phyloP scores from a whole-genome alignment of 2,329 filamentous ascomycete genomes.

The Cercospora sp. region DNA sequence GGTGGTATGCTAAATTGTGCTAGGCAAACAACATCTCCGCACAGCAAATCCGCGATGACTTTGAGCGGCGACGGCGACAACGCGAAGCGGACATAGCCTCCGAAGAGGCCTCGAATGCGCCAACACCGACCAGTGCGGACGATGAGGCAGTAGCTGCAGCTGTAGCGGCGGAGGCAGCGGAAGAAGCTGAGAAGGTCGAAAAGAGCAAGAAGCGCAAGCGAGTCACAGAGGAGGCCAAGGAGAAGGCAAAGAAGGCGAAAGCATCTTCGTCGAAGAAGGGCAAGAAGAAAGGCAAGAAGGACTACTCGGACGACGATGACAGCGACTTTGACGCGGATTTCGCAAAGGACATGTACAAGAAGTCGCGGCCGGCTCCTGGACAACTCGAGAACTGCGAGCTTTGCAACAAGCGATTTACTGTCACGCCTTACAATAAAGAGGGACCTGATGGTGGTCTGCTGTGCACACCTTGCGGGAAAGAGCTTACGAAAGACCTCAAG shows the following conservation, averaged over 20 bases:
- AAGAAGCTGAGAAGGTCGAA: conserved; percentile 41
- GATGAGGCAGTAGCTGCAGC: conserved; percentile 38
- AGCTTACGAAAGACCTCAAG: conserved; percentile 67
- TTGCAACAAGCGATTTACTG: conserved; percentile 86
- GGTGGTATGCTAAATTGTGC: neutral
- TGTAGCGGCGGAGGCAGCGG: conserved; percentile 44
- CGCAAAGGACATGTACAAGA: conserved; percentile 56
- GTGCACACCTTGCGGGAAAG: conserved; percentile 77
- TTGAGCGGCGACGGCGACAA: conserved; percentile 55
- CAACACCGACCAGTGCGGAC: conserved; percentile 39
- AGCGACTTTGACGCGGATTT: conserved; percentile 52
- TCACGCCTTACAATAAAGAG: conserved; percentile 82
- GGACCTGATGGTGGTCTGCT: conserved; percentile 84
- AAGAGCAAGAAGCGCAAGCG: conserved; percentile 59
- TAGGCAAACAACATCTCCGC: conserved; percentile 73
- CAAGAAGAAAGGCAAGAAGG: conserved; percentile 46
- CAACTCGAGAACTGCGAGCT: conserved; percentile 86
- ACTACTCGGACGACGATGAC: conserved; percentile 47
- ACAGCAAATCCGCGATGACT: conserved; percentile 61
- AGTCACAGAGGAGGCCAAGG: conserved; percentile 52
- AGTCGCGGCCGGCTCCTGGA: conserved; percentile 66
- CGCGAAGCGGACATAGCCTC: conserved; percentile 46
- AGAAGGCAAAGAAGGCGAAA: conserved; percentile 45
- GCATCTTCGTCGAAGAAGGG: conserved; percentile 46
- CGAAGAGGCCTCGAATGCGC: conserved; percentile 28